Evolutionary conservation across 495 filamentous ascomycete species (phyloP).

Genomic region (Penicillium bovifimosum): DNA sequence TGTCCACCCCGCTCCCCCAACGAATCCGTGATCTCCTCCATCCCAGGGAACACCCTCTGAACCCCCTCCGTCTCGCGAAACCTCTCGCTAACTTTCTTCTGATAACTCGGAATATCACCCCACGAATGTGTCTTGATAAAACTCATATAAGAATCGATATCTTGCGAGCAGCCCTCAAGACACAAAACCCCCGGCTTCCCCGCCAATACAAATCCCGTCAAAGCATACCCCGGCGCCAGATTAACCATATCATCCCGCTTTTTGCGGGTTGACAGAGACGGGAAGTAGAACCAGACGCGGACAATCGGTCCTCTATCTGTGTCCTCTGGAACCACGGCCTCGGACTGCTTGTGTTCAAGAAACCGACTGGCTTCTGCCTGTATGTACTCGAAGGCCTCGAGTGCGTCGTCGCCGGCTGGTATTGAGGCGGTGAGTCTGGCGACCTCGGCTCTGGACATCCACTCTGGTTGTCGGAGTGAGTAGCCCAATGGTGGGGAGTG

Average conservation of each 20-base stretch:
- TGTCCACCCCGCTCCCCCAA: conserved; percentile 35
- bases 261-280: conserved; percentile 33
- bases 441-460: conserved; percentile 40
- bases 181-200: conserved; percentile 39
- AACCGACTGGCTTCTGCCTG: conserved; percentile 22
- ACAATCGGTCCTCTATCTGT: conserved; percentile 17
- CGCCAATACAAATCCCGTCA: conserved; percentile 38
- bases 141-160: conserved; percentile 39
- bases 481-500: conserved; percentile 26
- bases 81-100: conserved; percentile 40
- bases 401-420: conserved; percentile 23
- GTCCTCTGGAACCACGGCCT: not conserved
- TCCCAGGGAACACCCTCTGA: conserved; percentile 28
- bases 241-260: conserved; percentile 39
- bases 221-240: conserved; percentile 27
- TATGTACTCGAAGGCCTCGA: conserved; percentile 34
- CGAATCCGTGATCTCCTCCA: conserved; percentile 41
- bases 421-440: conserved; percentile 23
- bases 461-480: conserved; percentile 36
- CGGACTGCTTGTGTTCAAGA: conserved; percentile 20
- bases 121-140: conserved; percentile 43
- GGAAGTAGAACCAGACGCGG: conserved; percentile 41
- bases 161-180: conserved; percentile 28
- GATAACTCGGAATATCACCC: conserved; percentile 40
- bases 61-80: conserved; percentile 31